Evolutionary conservation across 768 basidiomycete genomes (phyloP).

Genomic region (Strobilomyces confusus): DNA sequence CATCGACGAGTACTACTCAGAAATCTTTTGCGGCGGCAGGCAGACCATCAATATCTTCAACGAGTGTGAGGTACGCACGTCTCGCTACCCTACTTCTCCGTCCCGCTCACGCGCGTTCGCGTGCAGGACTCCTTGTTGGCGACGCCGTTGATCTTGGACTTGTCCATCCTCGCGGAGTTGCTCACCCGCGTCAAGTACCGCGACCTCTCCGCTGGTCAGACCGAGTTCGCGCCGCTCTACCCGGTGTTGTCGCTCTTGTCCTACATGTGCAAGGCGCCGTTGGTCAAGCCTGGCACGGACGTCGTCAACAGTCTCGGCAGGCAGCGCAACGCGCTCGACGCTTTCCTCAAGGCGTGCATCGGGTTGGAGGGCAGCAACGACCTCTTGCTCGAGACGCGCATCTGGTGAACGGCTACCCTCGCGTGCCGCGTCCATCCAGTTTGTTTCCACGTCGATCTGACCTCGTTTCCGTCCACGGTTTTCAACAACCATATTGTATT

Average conservation of each 20-base stretch:
- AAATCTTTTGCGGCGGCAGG: constrained; percentile 94
- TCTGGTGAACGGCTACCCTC: constrained; percentile 59
- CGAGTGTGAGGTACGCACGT: constrained; percentile 95
- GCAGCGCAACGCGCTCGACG: constrained; percentile 91
- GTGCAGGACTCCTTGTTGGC: constrained; percentile 87
- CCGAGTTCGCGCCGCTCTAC: constrained; percentile 82
- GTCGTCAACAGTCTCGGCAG: constrained; percentile 94
- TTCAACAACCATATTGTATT: constrained; percentile 17
- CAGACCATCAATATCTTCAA: constrained; percentile 97
- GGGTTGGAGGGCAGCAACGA: constrained; percentile 83
- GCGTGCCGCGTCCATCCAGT: no score
- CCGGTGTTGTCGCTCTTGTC: constrained; percentile 87
- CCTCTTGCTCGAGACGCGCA: constrained; percentile 79
- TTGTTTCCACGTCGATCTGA: neutral
- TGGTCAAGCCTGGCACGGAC: constrained; percentile 89
- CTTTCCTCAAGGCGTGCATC: constrained; percentile 92
- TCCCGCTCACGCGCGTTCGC: neutral
- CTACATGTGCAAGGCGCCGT: constrained; percentile 98
- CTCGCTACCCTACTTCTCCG: neutral
- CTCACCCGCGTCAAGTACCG: constrained; percentile 92
- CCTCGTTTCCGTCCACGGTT: constrained; percentile 6
- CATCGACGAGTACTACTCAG: constrained; percentile 99
- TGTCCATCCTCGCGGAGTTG: constrained; percentile 90
- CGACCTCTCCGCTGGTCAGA: constrained; percentile 38
- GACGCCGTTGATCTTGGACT: constrained; percentile 92